These are phyloP conservation scores for Naegleria fowleri DNA, from an alignment of 208 protist genomes.

Conservation along the genomic window DNA sequence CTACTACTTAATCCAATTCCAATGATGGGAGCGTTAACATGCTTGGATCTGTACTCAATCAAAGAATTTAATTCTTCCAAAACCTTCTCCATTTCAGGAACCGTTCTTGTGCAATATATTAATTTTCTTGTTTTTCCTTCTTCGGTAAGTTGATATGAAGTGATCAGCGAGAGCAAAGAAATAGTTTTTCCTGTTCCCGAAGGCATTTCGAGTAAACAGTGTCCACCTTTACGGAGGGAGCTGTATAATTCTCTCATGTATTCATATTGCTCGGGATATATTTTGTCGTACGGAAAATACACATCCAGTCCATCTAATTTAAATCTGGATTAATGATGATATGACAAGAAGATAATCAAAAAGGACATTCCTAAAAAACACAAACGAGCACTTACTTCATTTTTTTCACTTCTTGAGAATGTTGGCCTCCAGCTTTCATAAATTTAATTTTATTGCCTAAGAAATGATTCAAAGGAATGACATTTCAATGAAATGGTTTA, in stretches of 20 bases:
- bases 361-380: too few species aligned
- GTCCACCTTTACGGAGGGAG: conserved; percentile 80
- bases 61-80: conserved; percentile 83
- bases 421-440: too few species aligned
- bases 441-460: too few species aligned
- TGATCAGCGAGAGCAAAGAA: conserved; percentile 89
- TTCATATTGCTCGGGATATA: conserved; percentile 97
- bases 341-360: too few species aligned
- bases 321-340: conserved; percentile 57
- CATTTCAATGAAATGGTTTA: too few species aligned
- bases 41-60: conserved; percentile 60
- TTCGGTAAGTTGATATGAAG: conserved; percentile 80
- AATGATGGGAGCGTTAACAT: background rate
- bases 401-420: too few species aligned
- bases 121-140: conserved; percentile 85
- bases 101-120: conserved; percentile 98
- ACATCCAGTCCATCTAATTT: conserved; percentile 92
- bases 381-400: too few species aligned
- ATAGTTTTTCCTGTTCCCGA: conserved; percentile 98
- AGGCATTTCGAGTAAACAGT: conserved; percentile 97
- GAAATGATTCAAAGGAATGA: too few species aligned
- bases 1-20: conserved; percentile 13
- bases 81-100: conserved; percentile 96
- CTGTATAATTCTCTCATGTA: conserved; percentile 96
- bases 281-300: conserved; percentile 95